A percentile compares a stretch with the other conserved stretches of the same genome.
Evolutionary conservation across 176 grass and related monocot genomes (phyloP).

Genomic region (bread wheat (Triticum aestivum)): IWGSC_CS_RefSeq_v2.1 NC_057797.1:393373254-393373753

Average conservation of each 20-base stretch:
- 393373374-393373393: slow-evolving; percentile 53
- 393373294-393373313: slow-evolving; percentile 86
- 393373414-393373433: slow-evolving; percentile 92
- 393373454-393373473: slow-evolving; percentile 96
- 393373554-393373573: slow-evolving; percentile 29
- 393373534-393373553: slow-evolving; percentile 35
- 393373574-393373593: slow-evolving; percentile 46
- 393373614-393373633: slow-evolving; percentile 47
- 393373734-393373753: background rate
- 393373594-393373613: slow-evolving; percentile 42
- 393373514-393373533: slow-evolving; percentile 52
- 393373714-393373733: slow-evolving; percentile 8
- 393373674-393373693: slow-evolving; percentile 43
- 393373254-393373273: slow-evolving; percentile 30
- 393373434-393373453: slow-evolving; percentile 88
- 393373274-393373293: slow-evolving; percentile 55
- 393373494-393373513: slow-evolving; percentile 82
- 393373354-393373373: slow-evolving; percentile 78
- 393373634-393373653: slow-evolving; percentile 60
- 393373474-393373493: slow-evolving; percentile 95
- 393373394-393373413: slow-evolving; percentile 97
- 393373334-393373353: slow-evolving; percentile 99
- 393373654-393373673: slow-evolving; percentile 61
- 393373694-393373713: slow-evolving; percentile 52
- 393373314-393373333: slow-evolving; percentile 76